phyloP scores from a whole-genome alignment of 371 early-diverging fungal genomes.

The Haplosporangium sp. region DNA sequence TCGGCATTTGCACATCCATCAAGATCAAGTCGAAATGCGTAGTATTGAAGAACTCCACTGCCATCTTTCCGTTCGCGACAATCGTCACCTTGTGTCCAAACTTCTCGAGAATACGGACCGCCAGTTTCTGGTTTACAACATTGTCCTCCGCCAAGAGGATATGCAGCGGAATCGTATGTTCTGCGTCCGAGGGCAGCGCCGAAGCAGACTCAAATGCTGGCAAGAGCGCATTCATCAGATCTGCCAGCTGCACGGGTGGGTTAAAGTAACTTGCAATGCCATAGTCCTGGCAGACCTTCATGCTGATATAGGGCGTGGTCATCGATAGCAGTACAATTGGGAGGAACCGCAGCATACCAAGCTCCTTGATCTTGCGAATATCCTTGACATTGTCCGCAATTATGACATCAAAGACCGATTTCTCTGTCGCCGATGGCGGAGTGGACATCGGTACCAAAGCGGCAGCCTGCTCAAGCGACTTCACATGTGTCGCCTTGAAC shows the following conservation, averaged over 20 bases:
- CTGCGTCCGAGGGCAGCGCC: constrained; percentile 65
- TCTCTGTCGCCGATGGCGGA: constrained; percentile 10
- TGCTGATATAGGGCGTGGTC: constrained; percentile 59
- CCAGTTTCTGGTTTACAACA: constrained; percentile 83
- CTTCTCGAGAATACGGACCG: constrained; percentile 79
- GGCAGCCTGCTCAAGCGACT: constrained; percentile 56
- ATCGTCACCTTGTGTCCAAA: constrained; percentile 78
- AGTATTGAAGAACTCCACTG: constrained; percentile 72
- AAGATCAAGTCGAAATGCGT: constrained; percentile 76
- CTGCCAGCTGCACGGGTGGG: constrained; percentile 64
- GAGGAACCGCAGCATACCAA: constrained; percentile 64
- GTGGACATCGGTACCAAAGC: constrained; percentile 14
- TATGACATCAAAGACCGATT: constrained; percentile 62
- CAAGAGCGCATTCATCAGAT: constrained; percentile 71
- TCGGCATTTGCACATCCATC: constrained; percentile 86
- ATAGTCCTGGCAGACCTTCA: constrained; percentile 72
- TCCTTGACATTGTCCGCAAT: constrained; percentile 70
- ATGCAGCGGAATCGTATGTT: constrained; percentile 61
- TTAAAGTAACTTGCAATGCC: constrained; percentile 74
- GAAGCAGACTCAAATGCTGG: constrained; percentile 77
- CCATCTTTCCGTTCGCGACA: constrained; percentile 79
- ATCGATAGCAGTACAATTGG: constrained; percentile 70
- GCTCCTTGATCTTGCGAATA: constrained; percentile 59
- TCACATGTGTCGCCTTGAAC: constrained; percentile 57
- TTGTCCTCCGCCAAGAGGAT: constrained; percentile 87